These are phyloP conservation scores for Pistacia vera DNA, from an alignment of 345 rosid species.

Conservation along the genomic window DNA sequence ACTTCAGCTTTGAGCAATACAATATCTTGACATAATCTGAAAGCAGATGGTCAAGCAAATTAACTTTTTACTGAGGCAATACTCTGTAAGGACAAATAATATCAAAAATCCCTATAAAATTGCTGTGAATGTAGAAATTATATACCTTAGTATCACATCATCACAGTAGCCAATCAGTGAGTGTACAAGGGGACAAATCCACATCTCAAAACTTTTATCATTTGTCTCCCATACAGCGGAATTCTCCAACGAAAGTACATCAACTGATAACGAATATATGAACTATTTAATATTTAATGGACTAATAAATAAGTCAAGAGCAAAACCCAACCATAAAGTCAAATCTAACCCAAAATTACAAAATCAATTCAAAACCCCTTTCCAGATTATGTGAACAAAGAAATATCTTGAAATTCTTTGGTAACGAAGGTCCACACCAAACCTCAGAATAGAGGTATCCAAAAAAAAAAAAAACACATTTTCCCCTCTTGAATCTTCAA, in stretches of 20 bases:
- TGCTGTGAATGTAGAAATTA: conserved; percentile 4
- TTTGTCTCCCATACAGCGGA: conserved; percentile 73
- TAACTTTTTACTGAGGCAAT: conserved; percentile 7
- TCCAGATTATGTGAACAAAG: too few relatives aligned
- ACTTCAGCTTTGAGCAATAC: conserved; percentile 81
- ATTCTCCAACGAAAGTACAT: conserved; percentile 58
- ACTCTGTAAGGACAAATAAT: conserved; percentile 12
- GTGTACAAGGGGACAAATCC: conserved; percentile 93
- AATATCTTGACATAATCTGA: conserved; percentile 89
- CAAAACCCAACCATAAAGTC: conserved; percentile 3
- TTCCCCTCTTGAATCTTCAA: too few relatives aligned
- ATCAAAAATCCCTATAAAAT: conserved; percentile 11
- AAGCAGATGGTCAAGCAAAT: conserved; percentile 22
- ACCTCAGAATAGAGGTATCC: too few relatives aligned
- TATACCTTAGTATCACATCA: conserved; percentile 78
- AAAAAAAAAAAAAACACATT: too few relatives aligned
- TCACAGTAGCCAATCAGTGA: conserved; percentile 67
- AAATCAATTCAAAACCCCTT: too few relatives aligned
- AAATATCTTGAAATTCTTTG: too few relatives aligned
- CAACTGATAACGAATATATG: conserved; percentile 48
- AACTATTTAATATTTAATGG: conserved; percentile 13
- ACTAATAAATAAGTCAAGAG: conserved; percentile 17
- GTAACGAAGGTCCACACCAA: too few relatives aligned
- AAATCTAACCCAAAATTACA: too few relatives aligned
- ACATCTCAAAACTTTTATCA: conserved; percentile 70